A percentile compares a stretch with the other conserved stretches of the same genome.
Evolutionary conservation across 768 basidiomycete species (phyloP).

Genomic region (Cyclocybe aegerita): DNA sequence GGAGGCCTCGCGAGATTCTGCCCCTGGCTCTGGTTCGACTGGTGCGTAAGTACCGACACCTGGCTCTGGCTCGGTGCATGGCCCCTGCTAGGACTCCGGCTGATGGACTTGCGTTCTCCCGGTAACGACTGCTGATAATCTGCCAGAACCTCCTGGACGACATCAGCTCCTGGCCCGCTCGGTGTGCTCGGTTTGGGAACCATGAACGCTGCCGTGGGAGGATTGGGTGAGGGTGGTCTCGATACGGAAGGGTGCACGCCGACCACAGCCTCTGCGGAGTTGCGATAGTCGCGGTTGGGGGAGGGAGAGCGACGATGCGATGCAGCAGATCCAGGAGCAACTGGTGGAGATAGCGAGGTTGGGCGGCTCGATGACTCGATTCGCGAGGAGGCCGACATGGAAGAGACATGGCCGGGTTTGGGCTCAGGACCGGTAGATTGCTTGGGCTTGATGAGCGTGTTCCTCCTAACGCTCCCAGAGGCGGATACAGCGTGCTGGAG

Average conservation of each 20-base stretch:
- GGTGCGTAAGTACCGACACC: slow-evolving; percentile 15
- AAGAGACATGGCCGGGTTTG: slow-evolving; percentile 24
- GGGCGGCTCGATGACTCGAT: slow-evolving; percentile 16
- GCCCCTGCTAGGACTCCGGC: slow-evolving; percentile 40
- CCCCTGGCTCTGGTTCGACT: slow-evolving; percentile 29
- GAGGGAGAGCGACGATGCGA: slow-evolving; percentile 27
- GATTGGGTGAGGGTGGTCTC: slow-evolving; percentile 72
- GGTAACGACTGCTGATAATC: slow-evolving; percentile 87
- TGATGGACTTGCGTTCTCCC: slow-evolving; percentile 70
- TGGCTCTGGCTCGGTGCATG: slow-evolving; percentile 16
- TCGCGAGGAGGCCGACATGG: slow-evolving; percentile 19
- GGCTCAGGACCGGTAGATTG: slow-evolving; percentile 19
- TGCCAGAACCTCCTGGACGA: slow-evolving; percentile 70
- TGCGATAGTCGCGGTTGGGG: slow-evolving; percentile 62
- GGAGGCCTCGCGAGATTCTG: slow-evolving; percentile 49
- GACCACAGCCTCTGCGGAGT: slow-evolving; percentile 77
- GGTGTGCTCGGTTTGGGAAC: slow-evolving; percentile 53
- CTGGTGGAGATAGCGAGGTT: slow-evolving; percentile 38
- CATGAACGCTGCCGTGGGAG: slow-evolving; percentile 76
- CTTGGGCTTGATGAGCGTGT: slow-evolving; percentile 34
- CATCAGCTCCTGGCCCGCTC: slow-evolving; percentile 37
- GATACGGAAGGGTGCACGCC: slow-evolving; percentile 70
- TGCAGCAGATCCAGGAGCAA: slow-evolving; percentile 21
- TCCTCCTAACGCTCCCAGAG: slow-evolving; percentile 48
- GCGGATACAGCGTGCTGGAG: slow-evolving; percentile 46